Evolutionary conservation across 176 grass and related monocot genomes (phyloP).

Genomic region (Oryza nivara): DNA sequence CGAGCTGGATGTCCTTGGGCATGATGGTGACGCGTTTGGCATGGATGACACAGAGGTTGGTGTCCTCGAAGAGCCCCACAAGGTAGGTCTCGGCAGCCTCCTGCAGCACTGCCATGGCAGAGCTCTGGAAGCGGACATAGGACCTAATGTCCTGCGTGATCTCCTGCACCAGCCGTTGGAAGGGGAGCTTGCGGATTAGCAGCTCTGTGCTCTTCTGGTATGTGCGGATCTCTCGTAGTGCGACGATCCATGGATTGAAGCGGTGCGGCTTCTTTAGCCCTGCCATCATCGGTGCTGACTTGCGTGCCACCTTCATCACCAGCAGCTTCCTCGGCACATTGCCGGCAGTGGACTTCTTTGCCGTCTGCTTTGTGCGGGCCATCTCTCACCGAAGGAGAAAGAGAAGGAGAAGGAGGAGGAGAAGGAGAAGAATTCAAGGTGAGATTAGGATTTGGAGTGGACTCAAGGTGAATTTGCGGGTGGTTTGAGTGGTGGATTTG

Average conservation of each 20-base stretch:
- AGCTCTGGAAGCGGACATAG: constrained; percentile 74
- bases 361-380: constrained; percentile 84
- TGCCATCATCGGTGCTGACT: constrained; percentile 66
- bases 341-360: constrained; percentile 63
- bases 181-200: constrained; percentile 79
- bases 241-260: constrained; percentile 71
- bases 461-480: neutral
- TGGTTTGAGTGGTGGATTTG: accelerated
- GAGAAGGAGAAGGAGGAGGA: no score
- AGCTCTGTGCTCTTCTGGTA: constrained; percentile 97
- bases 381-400: constrained; percentile 11
- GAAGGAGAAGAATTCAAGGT: neutral
- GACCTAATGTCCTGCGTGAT: constrained; percentile 86
- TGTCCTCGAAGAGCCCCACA: constrained; percentile 82
- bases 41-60: constrained; percentile 86
- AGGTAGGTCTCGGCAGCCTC: constrained; percentile 83
- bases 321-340: constrained; percentile 81
- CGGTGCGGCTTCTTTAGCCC: constrained; percentile 89
- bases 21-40: constrained; percentile 88
- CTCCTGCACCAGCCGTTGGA: constrained; percentile 75
- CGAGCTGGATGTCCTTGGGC: constrained; percentile 88
- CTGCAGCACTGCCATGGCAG: constrained; percentile 67
- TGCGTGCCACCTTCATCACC: constrained; percentile 76
- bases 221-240: constrained; percentile 78
- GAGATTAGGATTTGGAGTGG: no score